Evolutionary conservation across 345 rosid genomes (phyloP).

Genomic region (Hibiscus trionum): DNA sequence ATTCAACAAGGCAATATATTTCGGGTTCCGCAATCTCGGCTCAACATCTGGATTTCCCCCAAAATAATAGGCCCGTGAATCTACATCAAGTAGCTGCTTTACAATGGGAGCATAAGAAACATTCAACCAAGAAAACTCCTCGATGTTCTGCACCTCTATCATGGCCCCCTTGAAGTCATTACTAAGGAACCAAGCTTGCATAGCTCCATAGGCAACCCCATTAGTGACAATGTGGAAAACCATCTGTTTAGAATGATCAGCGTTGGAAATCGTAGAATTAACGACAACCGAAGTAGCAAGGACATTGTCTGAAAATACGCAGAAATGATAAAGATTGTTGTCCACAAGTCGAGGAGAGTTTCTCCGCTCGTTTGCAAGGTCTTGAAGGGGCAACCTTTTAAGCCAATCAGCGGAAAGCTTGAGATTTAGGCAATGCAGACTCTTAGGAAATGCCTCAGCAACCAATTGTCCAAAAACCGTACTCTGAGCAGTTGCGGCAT

Average conservation of each 20-base stretch:
- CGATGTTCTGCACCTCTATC: slow-evolving; percentile 68
- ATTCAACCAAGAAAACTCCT: slow-evolving; percentile 79
- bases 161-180: slow-evolving; percentile 76
- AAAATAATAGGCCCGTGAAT: slow-evolving; percentile 42
- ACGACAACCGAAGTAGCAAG: slow-evolving; percentile 52
- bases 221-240: slow-evolving; percentile 72
- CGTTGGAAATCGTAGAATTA: slow-evolving; percentile 78
- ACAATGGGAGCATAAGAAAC: slow-evolving; percentile 66
- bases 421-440: slow-evolving; percentile 63
- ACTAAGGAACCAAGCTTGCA: slow-evolving; percentile 75
- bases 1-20: slow-evolving; percentile 3
- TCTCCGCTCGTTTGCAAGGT: slow-evolving; percentile 46
- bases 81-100: slow-evolving; percentile 46
- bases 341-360: slow-evolving; percentile 78
- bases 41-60: slow-evolving; percentile 49
- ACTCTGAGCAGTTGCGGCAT: slow-evolving; percentile 62
- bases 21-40: slow-evolving; percentile 56
- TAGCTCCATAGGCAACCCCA: slow-evolving; percentile 54
- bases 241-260: slow-evolving; percentile 83
- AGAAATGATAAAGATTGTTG: slow-evolving; percentile 91
- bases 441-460: slow-evolving; percentile 83
- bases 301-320: slow-evolving; percentile 80
- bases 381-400: slow-evolving; percentile 39
- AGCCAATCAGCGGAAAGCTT: slow-evolving; percentile 77
- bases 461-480: slow-evolving; percentile 67